A percentile compares a stretch with the other conserved stretches of the same genome.
Conservation (phyloP, 2,329 filamentous ascomycete species). For the Coniochaeta hoffmannii region DNA sequence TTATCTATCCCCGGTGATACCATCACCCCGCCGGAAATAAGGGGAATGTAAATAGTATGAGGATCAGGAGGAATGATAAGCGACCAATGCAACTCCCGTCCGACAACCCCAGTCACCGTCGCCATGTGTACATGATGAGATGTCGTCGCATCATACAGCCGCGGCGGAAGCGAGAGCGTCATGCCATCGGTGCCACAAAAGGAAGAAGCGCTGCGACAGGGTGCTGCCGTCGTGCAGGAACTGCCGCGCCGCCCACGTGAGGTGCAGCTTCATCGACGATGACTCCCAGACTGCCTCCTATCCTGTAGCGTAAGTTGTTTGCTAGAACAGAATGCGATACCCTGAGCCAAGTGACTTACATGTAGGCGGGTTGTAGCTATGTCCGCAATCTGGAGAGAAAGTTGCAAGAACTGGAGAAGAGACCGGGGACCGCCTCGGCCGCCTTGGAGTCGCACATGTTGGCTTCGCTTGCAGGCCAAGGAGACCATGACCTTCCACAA, state of each 20-base stretch:
- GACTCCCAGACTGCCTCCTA: slow-evolving; percentile 29
- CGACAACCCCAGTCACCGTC: too few relatives aligned
- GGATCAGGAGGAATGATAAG: too few relatives aligned
- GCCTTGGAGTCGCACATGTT: neutral
- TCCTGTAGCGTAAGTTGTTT: slow-evolving; percentile 27
- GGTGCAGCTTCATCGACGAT: slow-evolving; percentile 33
- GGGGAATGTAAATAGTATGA: too few relatives aligned
- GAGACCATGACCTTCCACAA: neutral
- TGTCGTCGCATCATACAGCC: neutral
- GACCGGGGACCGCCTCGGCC: neutral
- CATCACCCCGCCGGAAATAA: too few relatives aligned
- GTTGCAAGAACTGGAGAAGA: slow-evolving; percentile 13
- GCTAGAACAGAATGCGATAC: slow-evolving; percentile 4
- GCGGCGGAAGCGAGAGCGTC: slow-evolving; percentile 17
- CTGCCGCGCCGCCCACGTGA: slow-evolving; percentile 25
- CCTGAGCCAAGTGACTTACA: neutral
- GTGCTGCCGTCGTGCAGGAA: slow-evolving; percentile 29
- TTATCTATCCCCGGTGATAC: too few relatives aligned
- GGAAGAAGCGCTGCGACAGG: slow-evolving; percentile 35
- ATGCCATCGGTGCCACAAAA: slow-evolving; percentile 30
- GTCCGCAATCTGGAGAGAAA: slow-evolving; percentile 25
- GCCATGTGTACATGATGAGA: neutral
- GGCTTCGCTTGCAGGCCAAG: neutral
- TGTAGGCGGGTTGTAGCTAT: slow-evolving; percentile 14
- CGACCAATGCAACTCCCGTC: too few relatives aligned